Base-by-base conservation (phyloP, 2,329 filamentous ascomycete species). In the Dendrostoma leiphaemia region DNA sequence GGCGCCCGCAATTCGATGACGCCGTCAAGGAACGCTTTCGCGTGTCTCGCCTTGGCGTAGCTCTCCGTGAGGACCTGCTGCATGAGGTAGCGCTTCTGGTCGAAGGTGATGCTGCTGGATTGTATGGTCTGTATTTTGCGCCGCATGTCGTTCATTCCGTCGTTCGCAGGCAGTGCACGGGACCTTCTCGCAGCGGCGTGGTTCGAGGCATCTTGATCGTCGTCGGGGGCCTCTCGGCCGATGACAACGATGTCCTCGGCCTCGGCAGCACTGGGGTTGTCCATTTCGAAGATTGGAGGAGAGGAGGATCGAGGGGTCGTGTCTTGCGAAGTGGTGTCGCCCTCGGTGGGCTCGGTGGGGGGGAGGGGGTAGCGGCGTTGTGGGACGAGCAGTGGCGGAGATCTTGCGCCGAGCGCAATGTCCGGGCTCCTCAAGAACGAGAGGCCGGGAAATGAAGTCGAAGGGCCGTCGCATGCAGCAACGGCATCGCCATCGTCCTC, bases 131-230 rank as follows among this genome's bases (percentile, higher is more conserved):
- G 78, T 60, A 94, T 91, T 58, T 82, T 83, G 59, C 74, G 78
- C 62, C 90, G 79, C 62, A 93, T 69, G 51, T 73, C 70, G 17
- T 80, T 76, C 86, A 90, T 92, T 41, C 90, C 90, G 74, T 94
- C 90, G 64, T 93, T 88, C 65, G 87, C 90, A 1, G 89, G 89
- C 37, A 91, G 67, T 13, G n/a, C 37, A 66, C 62, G 47, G 12
- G 55, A 31, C 28, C 35, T 50, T 9, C 12, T 48, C 13, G 51
- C 29, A 7, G 67, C 51, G 56, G 60, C 8, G 68, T 63, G 38
- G 63, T 65, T 53, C 66, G 51, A 10, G 66, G 63, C 47, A 70
- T 38, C 37, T 1, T 41, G 46, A n/a, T 6, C 35, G 56, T 54
- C 45, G 62, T n/a, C n/a, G 60, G 32, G 35, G 24, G 57, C 53